Evolutionary conservation across 495 filamentous ascomycete genomes (phyloP), one percentile per base, ranked within the genome.

Genomic region (Wilcoxina mikolae): DNA sequence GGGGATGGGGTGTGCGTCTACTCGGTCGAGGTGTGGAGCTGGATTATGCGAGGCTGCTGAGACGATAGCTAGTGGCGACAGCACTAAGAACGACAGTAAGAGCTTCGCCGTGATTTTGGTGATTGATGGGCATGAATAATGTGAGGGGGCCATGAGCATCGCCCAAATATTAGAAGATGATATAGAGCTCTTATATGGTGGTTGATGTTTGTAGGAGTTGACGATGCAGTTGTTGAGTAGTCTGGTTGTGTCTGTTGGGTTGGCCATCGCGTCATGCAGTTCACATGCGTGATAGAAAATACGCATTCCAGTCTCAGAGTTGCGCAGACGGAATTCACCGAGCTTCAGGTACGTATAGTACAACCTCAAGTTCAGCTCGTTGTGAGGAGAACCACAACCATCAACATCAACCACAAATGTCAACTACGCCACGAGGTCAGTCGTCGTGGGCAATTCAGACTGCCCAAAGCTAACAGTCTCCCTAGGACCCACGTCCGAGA

Each of bases 401-500:
- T n/a, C n/a, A n/a, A n/a, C n/a, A n/a, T n/a, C n/a, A n/a, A n/a
- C n/a, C n/a, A n/a, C n/a, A n/a, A n/a, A n/a, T n/a, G n/a, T n/a
- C n/a, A n/a, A n/a, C n/a, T n/a, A n/a, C n/a, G n/a, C n/a, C n/a
- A n/a, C n/a, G n/a, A n/a, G n/a, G n/a, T n/a, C n/a, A n/a, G n/a
- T n/a, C n/a, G n/a, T n/a, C n/a, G n/a, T n/a, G n/a, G n/a, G n/a
- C n/a, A n/a, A n/a, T 35, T 35, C 31, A 7, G 31, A 35, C 31
- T 43, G 39, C 17, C 39, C 39, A 9, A 28, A 38, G 31, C 29
- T 38, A 39, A 52, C 31, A 23, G 10, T 15, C 28, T 10, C 18
- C 27, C n/a, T 56, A 17, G 61, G 53, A 55, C 39, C 55, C 28
- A 38, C 56, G n/a, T 65, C 62, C 7, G 47, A 59, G 26, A 39